phyloP scores from a whole-genome alignment of 2,329 filamentous ascomycete species.

The Botrytis deweyae region DNA sequence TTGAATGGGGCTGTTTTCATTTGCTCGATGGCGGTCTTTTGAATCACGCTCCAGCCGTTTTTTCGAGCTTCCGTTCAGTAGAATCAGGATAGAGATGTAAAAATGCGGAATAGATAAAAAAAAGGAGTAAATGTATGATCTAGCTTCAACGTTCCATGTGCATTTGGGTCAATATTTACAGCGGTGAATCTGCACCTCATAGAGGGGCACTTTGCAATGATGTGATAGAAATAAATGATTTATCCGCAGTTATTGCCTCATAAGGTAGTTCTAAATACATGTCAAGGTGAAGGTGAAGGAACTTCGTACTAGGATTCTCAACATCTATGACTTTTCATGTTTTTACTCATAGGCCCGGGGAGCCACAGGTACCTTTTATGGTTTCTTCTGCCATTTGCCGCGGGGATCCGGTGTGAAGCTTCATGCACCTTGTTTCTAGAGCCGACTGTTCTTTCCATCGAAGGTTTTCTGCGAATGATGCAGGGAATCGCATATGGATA shows the following conservation, averaged over 20 bases:
- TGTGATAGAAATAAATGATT: background rate
- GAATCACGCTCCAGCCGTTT: no score
- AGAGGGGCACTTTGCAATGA: background rate
- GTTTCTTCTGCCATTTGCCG: background rate
- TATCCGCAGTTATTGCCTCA: no score
- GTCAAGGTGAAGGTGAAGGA: no score
- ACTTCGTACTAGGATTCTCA: background rate
- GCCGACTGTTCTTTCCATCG: background rate
- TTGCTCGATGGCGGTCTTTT: background rate
- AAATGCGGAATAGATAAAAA: no score
- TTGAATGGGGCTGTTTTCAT: background rate
- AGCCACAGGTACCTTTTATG: background rate
- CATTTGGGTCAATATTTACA: background rate
- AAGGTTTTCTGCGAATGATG: background rate
- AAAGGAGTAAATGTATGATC: background rate
- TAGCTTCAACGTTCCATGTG: background rate
- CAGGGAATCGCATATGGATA: background rate
- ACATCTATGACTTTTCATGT: background rate
- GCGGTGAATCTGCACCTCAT: background rate
- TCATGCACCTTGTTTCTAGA: background rate
- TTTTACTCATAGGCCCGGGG: background rate
- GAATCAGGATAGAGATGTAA: background rate
- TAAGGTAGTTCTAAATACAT: rapidly evolving
- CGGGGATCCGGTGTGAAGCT: background rate
- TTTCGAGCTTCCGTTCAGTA: background rate